Evolutionary conservation across 2,329 filamentous ascomycete species (phyloP), one percentile per base, ranked within the genome.

Genomic region (Myrmaecium sp.): DNA sequence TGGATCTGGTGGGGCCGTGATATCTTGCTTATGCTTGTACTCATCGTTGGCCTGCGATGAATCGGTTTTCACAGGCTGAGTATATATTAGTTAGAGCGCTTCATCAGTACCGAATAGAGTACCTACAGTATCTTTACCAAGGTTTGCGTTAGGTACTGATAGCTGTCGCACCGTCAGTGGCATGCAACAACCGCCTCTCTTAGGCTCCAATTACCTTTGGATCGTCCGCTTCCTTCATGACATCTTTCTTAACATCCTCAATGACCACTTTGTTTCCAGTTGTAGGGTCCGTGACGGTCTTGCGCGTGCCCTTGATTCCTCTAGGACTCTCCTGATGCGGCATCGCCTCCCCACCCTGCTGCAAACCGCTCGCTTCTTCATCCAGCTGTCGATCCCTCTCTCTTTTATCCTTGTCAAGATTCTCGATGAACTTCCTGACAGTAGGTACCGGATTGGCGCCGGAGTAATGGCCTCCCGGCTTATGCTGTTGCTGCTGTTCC

Each of bases 1-100:
- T 1, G 86, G 86, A 37, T 91, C 84, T 1, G 86, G 86, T 2
- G 86, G 86, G 1, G 86, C 80, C 0, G 82, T 92, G 30, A 92
- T 62, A 52, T 95, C 86, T 53, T 94, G 86, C 6, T 73, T 79
- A 30, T 76, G 47, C 36, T 77, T 79, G 51, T 95, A 94, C 36
- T 92, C 79, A 32, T 75, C 66, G 15, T 74, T 69, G 1, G 73
- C 72, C 47, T 91, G 80, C 1, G 62, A 61, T 0, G 74, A 51
- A 1, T 79, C 68, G 1, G 80, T 81, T 43, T 77, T 69, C 18
- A 82, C 63, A 0, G 78, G 64, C 39, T 67, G 37, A 4, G 20
- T 8, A 22, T 8, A 23, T 28, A 13, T 33, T 14, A 29, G 33
- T 10, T 28, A 28, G 20, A 26, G 9, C 4, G 15, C 6, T 6